These are phyloP conservation scores for Mycena vulgaris DNA, from an alignment of 768 basidiomycete species.

Conservation along the genomic window DNA sequence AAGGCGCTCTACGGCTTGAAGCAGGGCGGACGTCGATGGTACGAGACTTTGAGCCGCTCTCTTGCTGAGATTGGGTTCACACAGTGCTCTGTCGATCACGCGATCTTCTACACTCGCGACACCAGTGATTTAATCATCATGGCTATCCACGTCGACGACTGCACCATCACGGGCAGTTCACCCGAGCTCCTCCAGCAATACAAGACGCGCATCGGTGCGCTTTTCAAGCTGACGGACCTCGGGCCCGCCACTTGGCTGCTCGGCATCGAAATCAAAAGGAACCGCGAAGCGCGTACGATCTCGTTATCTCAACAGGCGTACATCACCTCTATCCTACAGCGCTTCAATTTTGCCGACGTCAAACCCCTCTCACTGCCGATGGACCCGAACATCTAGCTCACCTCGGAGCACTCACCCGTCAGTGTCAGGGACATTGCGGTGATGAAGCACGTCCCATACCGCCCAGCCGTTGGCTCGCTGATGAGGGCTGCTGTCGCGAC, in stretches of 20 bases:
- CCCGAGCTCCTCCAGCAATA: not conserved
- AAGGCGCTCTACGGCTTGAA: not conserved
- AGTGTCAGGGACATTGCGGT: conserved; percentile 1
- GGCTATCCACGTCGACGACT: conserved; percentile 21
- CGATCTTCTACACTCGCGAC: not conserved
- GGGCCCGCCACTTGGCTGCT: conserved; percentile 3
- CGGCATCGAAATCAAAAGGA: conserved; percentile 20
- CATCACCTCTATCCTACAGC: conserved; percentile 1
- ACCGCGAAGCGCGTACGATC: conserved; percentile 1
- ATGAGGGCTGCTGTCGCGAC: conserved; percentile 15
- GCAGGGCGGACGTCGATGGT: conserved; percentile 5
- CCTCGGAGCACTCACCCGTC: not conserved
- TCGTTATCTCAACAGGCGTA: conserved; percentile 19
- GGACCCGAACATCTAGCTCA: conserved; percentile 13
- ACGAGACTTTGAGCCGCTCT: not conserved
- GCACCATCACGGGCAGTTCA: conserved; percentile 7
- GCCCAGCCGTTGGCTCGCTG: conserved; percentile 16
- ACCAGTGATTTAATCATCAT: not conserved
- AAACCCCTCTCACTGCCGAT: conserved; percentile 14
- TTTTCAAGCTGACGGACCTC: conserved; percentile 4
- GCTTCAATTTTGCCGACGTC: conserved; percentile 5
- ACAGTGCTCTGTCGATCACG: conserved; percentile 6
- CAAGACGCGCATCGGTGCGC: conserved; percentile 4
- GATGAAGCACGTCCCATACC: conserved; percentile 7
- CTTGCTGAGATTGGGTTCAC: conserved; percentile 3